Evolutionary conservation across 495 filamentous ascomycete species (phyloP).

Genomic region (Penicillium daleae): DNA sequence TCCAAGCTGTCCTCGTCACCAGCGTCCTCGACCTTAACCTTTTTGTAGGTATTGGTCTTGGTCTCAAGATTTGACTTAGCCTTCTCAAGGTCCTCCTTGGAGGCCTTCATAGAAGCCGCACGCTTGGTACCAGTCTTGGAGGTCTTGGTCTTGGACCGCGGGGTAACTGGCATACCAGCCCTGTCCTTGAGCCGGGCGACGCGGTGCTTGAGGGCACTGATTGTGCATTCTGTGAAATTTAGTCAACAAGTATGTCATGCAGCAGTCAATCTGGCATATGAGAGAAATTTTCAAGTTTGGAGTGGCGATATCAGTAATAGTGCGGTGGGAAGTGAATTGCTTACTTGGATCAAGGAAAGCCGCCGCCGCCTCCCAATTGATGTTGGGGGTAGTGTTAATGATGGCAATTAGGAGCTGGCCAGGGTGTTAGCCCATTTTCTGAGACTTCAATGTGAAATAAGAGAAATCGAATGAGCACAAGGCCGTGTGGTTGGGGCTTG

Average conservation of each 20-base stretch:
- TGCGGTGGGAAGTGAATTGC: not conserved
- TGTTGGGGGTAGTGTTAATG: not conserved
- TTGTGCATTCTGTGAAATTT: slow-evolving; percentile 5
- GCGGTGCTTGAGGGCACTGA: slow-evolving; percentile 20
- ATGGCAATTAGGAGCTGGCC: slow-evolving; percentile 11
- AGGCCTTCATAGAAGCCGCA: not conserved
- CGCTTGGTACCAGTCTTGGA: not conserved
- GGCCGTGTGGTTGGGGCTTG: not conserved
- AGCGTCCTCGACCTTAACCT: not conserved
- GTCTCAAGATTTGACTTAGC: not conserved
- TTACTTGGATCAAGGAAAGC: slow-evolving; percentile 11
- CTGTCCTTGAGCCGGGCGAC: slow-evolving; percentile 14
- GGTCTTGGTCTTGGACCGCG: not conserved
- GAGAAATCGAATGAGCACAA: not conserved
- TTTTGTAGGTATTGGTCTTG: not conserved
- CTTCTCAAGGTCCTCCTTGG: not conserved
- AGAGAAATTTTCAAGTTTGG: not conserved
- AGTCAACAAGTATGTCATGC: not conserved
- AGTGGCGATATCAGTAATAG: not conserved
- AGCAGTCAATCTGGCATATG: not conserved
- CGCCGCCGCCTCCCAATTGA: slow-evolving; percentile 9
- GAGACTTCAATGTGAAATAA: too few species aligned
- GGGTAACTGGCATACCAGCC: not conserved
- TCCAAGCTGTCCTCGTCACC: not conserved
- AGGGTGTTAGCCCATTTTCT: not conserved